phyloP scores from a whole-genome alignment of 2,329 filamentous ascomycete genomes.

The Fonsecaea erecta region DNA sequence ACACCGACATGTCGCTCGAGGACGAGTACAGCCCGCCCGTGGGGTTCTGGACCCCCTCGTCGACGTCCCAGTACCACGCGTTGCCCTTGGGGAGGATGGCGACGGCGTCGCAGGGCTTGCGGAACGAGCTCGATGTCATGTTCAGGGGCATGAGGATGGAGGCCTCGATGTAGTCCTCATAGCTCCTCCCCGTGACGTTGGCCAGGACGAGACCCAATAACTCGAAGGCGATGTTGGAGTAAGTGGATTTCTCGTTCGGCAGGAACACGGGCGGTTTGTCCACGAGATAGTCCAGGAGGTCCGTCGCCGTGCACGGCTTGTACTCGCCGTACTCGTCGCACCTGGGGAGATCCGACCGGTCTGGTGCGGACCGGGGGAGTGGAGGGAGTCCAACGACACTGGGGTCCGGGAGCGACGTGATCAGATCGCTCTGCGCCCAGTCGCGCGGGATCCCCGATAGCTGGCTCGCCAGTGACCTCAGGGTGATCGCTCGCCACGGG shows the following conservation, averaged over 20 bases:
- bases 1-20: conserved; percentile 49
- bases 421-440: conserved; percentile 37
- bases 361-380: conserved; percentile 1
- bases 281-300: conserved; percentile 25
- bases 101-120: conserved; percentile 30
- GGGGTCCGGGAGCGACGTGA: conserved; percentile 18
- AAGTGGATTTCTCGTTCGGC: conserved; percentile 38
- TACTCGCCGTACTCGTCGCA: conserved; percentile 28
- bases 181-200: conserved; percentile 38
- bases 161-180: conserved; percentile 36
- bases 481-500: conserved; percentile 39
- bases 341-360: conserved; percentile 18
- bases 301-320: conserved; percentile 27
- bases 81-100: conserved; percentile 35
- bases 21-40: conserved; percentile 52
- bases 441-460: conserved; percentile 40
- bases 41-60: conserved; percentile 50
- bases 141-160: conserved; percentile 34
- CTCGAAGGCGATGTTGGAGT: conserved; percentile 41
- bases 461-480: conserved; percentile 39
- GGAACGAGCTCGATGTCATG: conserved; percentile 31
- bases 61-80: conserved; percentile 47
- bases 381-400: conserved; percentile 30
- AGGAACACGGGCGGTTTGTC: conserved; percentile 33
- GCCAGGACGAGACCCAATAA: conserved; percentile 39